A percentile compares a stretch with the other conserved stretches of the same genome.
These are phyloP conservation scores for Paxillus involutus DNA, from an alignment of 768 basidiomycete species.

Conservation along the genomic window DNA sequence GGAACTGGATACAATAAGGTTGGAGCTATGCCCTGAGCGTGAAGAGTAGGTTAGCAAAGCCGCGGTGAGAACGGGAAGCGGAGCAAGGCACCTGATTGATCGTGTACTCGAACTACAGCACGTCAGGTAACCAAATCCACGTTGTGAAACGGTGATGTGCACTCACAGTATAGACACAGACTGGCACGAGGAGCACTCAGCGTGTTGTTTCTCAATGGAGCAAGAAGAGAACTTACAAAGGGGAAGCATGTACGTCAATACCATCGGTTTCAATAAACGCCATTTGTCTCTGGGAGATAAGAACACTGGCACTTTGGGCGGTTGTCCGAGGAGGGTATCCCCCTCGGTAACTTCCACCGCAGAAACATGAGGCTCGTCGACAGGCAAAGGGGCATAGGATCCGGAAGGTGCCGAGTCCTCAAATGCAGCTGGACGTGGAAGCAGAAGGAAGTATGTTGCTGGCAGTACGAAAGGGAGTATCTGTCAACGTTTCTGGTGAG, in stretches of 20 bases:
- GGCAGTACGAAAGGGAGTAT: constrained; percentile 82
- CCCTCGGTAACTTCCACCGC: constrained; percentile 25
- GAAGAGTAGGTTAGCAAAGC: background rate
- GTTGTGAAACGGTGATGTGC: background rate
- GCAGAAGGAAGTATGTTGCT: constrained; percentile 70
- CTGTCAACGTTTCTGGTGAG: constrained; percentile 37
- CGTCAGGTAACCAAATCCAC: background rate
- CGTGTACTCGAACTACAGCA: constrained; percentile 81
- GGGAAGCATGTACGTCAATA: constrained; percentile 89
- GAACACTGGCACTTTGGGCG: constrained; percentile 45
- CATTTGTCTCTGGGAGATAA: constrained; percentile 78
- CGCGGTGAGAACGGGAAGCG: background rate
- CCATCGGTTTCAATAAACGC: constrained; percentile 73
- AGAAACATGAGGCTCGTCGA: constrained; percentile 25
- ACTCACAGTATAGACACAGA: constrained; percentile 64
- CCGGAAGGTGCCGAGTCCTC: constrained; percentile 37
- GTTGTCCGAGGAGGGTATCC: constrained; percentile 25
- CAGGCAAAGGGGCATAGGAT: constrained; percentile 38
- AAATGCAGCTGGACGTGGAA: constrained; percentile 62
- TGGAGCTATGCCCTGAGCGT: constrained; percentile 75
- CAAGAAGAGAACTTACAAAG: constrained; percentile 58
- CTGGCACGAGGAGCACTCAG: constrained; percentile 29
- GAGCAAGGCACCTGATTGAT: constrained; percentile 71
- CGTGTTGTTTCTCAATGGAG: background rate
- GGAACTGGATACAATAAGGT: constrained; percentile 90